phyloP scores from a whole-genome alignment of 2,329 filamentous ascomycete genomes.

The Alternaria metachromatica region DNA sequence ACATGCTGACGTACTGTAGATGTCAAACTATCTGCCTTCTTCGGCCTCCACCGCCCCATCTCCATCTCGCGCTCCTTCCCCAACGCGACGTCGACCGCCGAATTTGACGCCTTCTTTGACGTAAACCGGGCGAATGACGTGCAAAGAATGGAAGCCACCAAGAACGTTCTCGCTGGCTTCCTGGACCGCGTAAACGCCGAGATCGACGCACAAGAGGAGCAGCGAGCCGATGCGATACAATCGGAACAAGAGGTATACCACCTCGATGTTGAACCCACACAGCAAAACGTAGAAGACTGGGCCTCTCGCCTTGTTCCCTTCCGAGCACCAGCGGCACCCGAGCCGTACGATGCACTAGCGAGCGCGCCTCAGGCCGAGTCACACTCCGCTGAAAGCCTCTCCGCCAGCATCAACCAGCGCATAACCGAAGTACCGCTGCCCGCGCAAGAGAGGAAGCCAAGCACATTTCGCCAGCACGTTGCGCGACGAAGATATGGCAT shows the following conservation, averaged over 20 bases:
- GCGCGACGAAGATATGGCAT: slow-evolving; percentile 58
- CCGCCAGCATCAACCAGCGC: slow-evolving; percentile 46
- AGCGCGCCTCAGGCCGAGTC: slow-evolving; percentile 24
- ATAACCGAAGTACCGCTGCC: slow-evolving; percentile 28
- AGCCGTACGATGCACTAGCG: slow-evolving; percentile 58
- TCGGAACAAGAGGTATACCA: slow-evolving; percentile 42
- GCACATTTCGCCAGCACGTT: slow-evolving; percentile 38
- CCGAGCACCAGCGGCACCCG: slow-evolving; percentile 80
- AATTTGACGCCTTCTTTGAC: slow-evolving; percentile 85
- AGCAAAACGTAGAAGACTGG: slow-evolving; percentile 49
- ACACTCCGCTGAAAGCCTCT: slow-evolving; percentile 20
- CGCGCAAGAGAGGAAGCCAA: slow-evolving; percentile 6
- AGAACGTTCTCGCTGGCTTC: slow-evolving; percentile 54
- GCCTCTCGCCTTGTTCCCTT: slow-evolving; percentile 73
- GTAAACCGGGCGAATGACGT: slow-evolving; percentile 58
- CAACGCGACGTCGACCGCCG: slow-evolving; percentile 72
- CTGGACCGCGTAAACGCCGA: slow-evolving; percentile 49
- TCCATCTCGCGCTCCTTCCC: slow-evolving; percentile 70
- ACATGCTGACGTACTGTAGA: slow-evolving; percentile 62
- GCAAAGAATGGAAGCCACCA: slow-evolving; percentile 55
- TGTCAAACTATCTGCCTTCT: slow-evolving; percentile 88
- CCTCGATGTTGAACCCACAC: slow-evolving; percentile 39
- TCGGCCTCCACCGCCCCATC: slow-evolving; percentile 93
- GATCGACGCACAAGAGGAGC: slow-evolving; percentile 41
- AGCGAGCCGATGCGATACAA: slow-evolving; percentile 48